Evolutionary conservation across 345 rosid genomes (phyloP), one percentile per base, ranked within the genome.

Genomic region (Streptanthus diversifolius): DNA sequence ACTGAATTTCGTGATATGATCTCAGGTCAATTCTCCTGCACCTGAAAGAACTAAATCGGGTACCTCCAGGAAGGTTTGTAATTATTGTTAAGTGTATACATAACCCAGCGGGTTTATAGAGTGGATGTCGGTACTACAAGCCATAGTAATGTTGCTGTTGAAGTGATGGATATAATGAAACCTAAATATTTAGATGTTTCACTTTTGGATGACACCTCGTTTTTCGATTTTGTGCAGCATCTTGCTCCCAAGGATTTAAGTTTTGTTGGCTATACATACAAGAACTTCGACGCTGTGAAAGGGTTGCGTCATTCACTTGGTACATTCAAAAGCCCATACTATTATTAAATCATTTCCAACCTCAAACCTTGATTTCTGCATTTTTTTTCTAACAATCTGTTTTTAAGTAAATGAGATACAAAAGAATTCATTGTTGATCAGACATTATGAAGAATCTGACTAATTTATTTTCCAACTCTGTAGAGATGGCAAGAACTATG

Each of bases 191-290:
- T 37, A 19, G 25, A 29, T 61, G 63, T 59, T 17, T 30, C 47
- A 55, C 30, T 59, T 56, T 39, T 59, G 57, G 52, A 21, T 36
- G 72, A 68, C 24, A 19, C 19, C 60, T 62, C 11, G 27, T 60
- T 68, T 63, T 48, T 66, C 22, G n/a, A 17, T 36, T 77, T 56
- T 52, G 41, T 80, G 83, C 87, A 93, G 88, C 80, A 72, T 47
- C 82, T 89, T 76, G 87, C 95, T 57, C 88, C 96, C 48, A 89
- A 93, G 82, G 96, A 93, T 87, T 77, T 93, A 74, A 93, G 85
- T 84, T 93, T 93, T 70, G 98, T 93, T 80, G 97, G 98, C 76
- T 92, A 92, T 63, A 92, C 98, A 18, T 92, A 86, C 91, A 92
- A 90, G 87, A 92, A 92, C 82, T 92, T 92, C 62, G 98, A 90